Evolutionary conservation across 2,329 filamentous ascomycete genomes (phyloP).

Genomic region (Hymenoscyphus occultus): DNA sequence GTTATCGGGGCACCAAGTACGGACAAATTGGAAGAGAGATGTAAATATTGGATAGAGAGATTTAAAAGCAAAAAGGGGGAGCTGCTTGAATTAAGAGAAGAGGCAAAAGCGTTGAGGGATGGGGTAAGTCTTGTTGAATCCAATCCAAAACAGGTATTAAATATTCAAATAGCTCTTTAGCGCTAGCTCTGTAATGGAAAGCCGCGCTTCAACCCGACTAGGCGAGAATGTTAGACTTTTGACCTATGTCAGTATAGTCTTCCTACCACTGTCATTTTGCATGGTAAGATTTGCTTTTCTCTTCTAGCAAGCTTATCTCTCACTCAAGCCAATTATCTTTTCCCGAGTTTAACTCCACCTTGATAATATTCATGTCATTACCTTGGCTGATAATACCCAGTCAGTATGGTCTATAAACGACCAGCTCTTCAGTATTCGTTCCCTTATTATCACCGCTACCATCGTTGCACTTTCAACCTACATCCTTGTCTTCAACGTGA

Average conservation of each 20-base stretch:
- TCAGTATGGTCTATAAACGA: constrained; percentile 2
- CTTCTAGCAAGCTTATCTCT: not conserved
- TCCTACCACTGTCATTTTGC: constrained; percentile 8
- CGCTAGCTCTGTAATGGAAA: constrained; percentile 4
- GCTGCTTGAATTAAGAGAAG: not conserved
- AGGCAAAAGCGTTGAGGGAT: not conserved
- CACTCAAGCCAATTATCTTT: not conserved
- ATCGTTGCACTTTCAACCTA: not conserved
- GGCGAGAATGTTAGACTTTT: constrained; percentile 9
- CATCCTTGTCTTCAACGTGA: not conserved
- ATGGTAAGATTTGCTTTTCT: not conserved
- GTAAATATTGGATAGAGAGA: not conserved
- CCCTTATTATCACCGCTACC: not conserved
- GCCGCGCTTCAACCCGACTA: constrained; percentile 5
- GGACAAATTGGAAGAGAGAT: not conserved
- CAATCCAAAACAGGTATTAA: not conserved
- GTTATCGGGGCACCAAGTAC: too few relatives aligned
- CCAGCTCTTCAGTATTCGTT: not conserved
- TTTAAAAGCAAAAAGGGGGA: not conserved
- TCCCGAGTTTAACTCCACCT: not conserved
- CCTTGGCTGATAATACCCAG: not conserved
- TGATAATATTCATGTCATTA: not conserved
- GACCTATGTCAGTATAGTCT: constrained; percentile 9
- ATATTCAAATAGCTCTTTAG: constrained; percentile 6
- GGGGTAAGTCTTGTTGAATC: not conserved